These are phyloP conservation scores for Oryza glumipatula DNA, from an alignment of 176 grass and related monocot genomes.

Conservation along the genomic window DNA sequence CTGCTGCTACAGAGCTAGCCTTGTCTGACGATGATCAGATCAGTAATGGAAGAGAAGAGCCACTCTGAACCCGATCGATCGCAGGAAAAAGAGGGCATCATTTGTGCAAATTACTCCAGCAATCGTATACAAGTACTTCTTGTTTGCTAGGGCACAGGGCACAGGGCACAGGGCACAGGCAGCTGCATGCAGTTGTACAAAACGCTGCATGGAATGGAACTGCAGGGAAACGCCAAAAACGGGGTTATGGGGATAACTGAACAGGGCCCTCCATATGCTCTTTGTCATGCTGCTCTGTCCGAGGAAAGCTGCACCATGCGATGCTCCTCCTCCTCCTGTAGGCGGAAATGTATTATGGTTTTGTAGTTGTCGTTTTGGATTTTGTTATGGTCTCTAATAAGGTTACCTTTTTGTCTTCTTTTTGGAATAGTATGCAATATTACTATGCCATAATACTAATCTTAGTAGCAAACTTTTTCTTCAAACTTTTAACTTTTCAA, in stretches of 20 bases:
- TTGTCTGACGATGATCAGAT: not conserved
- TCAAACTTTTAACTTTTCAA: no score
- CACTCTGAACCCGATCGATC: not conserved
- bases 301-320: not conserved
- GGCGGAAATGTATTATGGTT: not conserved
- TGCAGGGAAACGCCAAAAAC: slow-evolving; percentile 23
- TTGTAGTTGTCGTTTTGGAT: not conserved
- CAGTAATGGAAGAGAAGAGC: not conserved
- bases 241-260: slow-evolving; percentile 40
- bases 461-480: no score
- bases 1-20: not conserved
- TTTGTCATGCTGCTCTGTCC: slow-evolving; percentile 50
- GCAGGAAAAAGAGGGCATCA: not conserved
- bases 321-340: not conserved
- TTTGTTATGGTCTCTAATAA: not conserved
- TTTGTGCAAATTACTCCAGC: not conserved
- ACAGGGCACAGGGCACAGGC: not conserved
- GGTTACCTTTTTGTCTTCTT: not conserved
- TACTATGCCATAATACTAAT: no score
- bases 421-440: not conserved
- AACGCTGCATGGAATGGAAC: not conserved
- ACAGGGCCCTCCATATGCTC: slow-evolving; percentile 46
- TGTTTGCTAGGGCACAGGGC: not conserved
- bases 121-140: not conserved
- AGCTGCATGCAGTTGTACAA: not conserved